Evolutionary conservation across 306 rosid species (phyloP), one percentile per base, ranked within the genome.

Genomic region (Glycyrrhiza uralensis): DNA sequence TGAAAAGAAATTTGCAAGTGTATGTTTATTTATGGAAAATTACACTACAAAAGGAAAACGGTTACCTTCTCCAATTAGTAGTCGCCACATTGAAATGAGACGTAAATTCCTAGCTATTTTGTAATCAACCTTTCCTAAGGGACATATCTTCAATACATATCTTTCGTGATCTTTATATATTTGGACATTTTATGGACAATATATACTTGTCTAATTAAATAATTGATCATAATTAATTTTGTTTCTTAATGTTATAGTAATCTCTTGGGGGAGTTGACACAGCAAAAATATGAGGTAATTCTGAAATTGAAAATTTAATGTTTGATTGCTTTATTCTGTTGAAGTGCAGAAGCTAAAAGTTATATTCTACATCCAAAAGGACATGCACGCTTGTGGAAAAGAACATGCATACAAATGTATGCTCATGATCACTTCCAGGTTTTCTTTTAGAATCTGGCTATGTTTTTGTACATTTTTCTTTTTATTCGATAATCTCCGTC

Each of bases 331-430:
- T 70, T 75, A 54, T 55, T 74, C 30, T 72, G 18, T 59, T 68
- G 79, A 66, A 76, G 61, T 65, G 72, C 65, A 36, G 18, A 51
- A 55, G 32, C 42, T 35, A 59, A 81, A 81, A 77, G 82, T 23
- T 59, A 64, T 57, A 75, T 66, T 35, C 74, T 42, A 41, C 32
- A 24, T 38, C 13, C 18, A 58, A 81, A 81, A 81, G 73, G 61
- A 44, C 82, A 77, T 66, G 82, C 79, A 81, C 76, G 82, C 85
- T 66, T 66, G 52, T 15, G 79, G 51, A 81, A 81, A 81, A 66
- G 82, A 80, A 64, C 81, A 76, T 69, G 28, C 64, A 76, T 55
- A 80, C 84, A 78, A 77, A 69, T 66, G 15, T 11, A 76, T 71
- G 28, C 71, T 76, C 35, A 72, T 79, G 58, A 79, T 66, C 54